These are phyloP conservation scores for Mollisiaceae sp. DNA, from an alignment of 2,329 filamentous ascomycete species.

Conservation along the genomic window DNA sequence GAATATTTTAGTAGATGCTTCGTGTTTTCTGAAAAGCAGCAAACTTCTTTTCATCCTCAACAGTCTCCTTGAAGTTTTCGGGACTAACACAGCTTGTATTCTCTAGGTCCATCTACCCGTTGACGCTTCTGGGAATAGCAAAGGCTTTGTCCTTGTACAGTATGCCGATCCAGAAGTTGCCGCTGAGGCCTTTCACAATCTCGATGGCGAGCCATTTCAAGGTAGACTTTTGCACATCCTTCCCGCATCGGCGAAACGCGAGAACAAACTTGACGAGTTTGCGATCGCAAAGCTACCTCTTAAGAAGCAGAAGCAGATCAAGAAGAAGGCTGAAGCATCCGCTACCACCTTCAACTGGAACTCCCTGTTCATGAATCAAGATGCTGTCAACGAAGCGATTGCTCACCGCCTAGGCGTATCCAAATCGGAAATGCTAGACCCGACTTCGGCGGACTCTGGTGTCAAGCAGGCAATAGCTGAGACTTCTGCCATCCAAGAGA, in stretches of 20 bases:
- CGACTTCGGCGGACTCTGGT: constrained; percentile 91
- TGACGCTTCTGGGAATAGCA: constrained; percentile 74
- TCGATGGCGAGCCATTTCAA: constrained; percentile 89
- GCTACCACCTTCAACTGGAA: constrained; percentile 94
- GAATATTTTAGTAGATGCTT: constrained; percentile 99
- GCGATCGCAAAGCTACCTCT: constrained; percentile 88
- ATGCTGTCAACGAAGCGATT: constrained; percentile 90
- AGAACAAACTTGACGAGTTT: constrained; percentile 84
- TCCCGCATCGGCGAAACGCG: constrained; percentile 81
- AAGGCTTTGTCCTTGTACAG: constrained; percentile 89
- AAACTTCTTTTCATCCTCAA: constrained; percentile 33
- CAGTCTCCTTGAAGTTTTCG: constrained; percentile 12
- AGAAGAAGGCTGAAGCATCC: constrained; percentile 80
- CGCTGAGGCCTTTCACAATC: constrained; percentile 75
- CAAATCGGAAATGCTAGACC: constrained; percentile 91
- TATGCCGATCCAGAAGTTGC: constrained; percentile 76
- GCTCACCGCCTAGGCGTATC: constrained; percentile 85
- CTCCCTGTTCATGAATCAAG: constrained; percentile 98
- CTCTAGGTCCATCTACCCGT: constrained; percentile 83
- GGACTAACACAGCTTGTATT: constrained; percentile 48
- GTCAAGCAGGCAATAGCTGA: constrained; percentile 97
- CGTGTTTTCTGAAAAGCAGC: constrained; percentile 69
- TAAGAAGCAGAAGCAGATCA: constrained; percentile 92
- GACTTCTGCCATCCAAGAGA: constrained; percentile 95
- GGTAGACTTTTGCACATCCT: constrained; percentile 91